phyloP scores from a whole-genome alignment of 177 flowering plant genomes.

The Vitis hybrid region DNA sequence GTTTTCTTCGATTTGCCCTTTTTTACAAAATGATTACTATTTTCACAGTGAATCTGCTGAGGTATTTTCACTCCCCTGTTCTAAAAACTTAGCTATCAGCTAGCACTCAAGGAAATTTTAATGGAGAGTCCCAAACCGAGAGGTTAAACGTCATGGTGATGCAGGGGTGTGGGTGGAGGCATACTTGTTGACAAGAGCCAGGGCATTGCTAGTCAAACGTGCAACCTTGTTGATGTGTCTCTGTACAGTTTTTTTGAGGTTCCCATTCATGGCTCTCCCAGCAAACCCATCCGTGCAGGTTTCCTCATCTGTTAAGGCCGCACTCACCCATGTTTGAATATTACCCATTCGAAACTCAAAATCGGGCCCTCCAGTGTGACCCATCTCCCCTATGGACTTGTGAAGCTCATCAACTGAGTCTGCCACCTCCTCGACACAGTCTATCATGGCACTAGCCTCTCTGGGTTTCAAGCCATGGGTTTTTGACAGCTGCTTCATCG shows the following conservation, averaged over 20 bases:
- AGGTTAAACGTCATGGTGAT: too few relatives aligned
- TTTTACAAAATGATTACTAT: too few relatives aligned
- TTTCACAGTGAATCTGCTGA: too few relatives aligned
- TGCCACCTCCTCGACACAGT: conserved; percentile 26
- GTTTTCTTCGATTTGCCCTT: too few relatives aligned
- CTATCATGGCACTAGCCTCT: conserved; percentile 16
- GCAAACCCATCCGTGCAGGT: conserved; percentile 44
- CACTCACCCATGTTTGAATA: conserved; percentile 50
- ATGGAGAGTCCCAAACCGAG: too few relatives aligned
- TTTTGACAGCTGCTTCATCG: conserved; percentile 12
- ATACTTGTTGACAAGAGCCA: conserved; percentile 36
- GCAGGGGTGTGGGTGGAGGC: background rate
- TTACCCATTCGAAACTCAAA: conserved; percentile 23
- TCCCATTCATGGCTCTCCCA: conserved; percentile 22
- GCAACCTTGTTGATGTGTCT: conserved; percentile 18
- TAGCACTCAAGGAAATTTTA: too few relatives aligned
- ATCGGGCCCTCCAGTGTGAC: conserved; percentile 3
- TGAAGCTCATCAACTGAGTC: conserved; percentile 25
- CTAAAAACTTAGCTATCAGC: too few relatives aligned
- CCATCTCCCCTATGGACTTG: conserved; percentile 23
- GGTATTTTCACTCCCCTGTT: too few relatives aligned
- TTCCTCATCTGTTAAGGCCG: conserved; percentile 40
- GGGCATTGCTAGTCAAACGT: conserved; percentile 44
- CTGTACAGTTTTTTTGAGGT: conserved; percentile 20
- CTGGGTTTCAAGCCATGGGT: conserved; percentile 9